Base-by-base conservation (phyloP, 148 eudicot genomes). In the Gaultheria prostrata region DNA sequence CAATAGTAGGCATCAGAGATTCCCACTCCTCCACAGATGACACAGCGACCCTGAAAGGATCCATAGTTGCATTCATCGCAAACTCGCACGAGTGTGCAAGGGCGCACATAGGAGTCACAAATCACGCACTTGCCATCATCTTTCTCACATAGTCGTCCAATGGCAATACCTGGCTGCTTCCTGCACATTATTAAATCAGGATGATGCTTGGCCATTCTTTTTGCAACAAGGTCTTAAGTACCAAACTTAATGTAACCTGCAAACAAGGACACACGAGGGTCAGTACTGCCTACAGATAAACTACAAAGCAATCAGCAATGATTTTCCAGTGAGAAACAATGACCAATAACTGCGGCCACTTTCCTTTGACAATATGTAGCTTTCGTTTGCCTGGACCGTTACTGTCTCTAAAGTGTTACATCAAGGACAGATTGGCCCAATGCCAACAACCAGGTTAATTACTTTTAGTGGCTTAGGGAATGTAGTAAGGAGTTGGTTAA, bases 161-260 rank as follows among this genome's bases (percentile, higher is more conserved):
- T 93, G 80, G 95, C 93, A 69, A 93, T 92, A 71, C 92, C 95
- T 51, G 93, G 93, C 82, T 93, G 90, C 89, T 91, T 92, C 81
- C 91, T 82, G 89, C 94, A 92, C 94, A 90, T 92, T 63, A 92
- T 90, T 48, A 90, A 84, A 87, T 92, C 92, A 14, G 94, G 93
- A 46, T 92, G 94, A 84, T 92, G 94, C 91, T 92, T 92, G 80
- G 94, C 94, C 93, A 90, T 92, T 76, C 70, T 87, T 85, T 79
- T 73, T 8, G 61, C 61, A 50, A 78, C 15, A 80, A 43, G 73
- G 35, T 76, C 79, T 74, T 32, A 84, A 14, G 54, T 45, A 45
- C 85, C 78, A n/a, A 83, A 59, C 43, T 35, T 30, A 43, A 35
- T 9, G 32, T 33, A 71, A 51, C 46, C 85, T 83, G 77, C 85